A percentile compares a stretch with the other conserved stretches of the same genome.
These are phyloP conservation scores for Ceratocystis smalleyi DNA, from an alignment of 2,329 filamentous ascomycete species.

Conservation along the genomic window DNA sequence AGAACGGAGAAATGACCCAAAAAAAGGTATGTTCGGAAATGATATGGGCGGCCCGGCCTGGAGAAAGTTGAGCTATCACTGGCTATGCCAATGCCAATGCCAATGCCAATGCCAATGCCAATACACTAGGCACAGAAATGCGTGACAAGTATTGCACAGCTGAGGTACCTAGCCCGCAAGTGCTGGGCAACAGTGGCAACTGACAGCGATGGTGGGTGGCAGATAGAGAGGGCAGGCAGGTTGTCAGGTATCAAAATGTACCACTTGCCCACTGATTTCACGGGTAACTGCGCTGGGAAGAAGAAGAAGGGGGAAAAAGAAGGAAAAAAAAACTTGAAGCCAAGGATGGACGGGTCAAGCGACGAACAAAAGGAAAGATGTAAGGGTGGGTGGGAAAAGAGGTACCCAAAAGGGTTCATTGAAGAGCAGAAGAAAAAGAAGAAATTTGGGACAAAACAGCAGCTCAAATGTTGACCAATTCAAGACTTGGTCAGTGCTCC, in stretches of 20 bases:
- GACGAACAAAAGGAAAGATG: not conserved
- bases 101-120: too few relatives aligned
- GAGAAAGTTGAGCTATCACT: too few relatives aligned
- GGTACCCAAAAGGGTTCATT: not conserved
- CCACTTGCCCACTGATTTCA: not conserved
- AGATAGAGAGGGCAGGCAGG: not conserved
- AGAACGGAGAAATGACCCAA: constrained; percentile 1
- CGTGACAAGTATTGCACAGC: too few relatives aligned
- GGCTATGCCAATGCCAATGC: too few relatives aligned
- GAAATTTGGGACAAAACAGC: not conserved
- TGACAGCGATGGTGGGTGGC: not conserved
- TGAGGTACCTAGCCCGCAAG: too few relatives aligned
- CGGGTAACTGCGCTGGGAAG: not conserved
- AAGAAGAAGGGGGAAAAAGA: not conserved
- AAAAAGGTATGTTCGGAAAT: not conserved
- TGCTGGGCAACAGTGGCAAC: not conserved
- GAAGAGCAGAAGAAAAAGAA: constrained; percentile 6
- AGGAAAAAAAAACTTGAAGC: not conserved
- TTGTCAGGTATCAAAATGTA: not conserved
- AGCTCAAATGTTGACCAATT: not conserved
- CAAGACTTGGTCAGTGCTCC: not conserved
- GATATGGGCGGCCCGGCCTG: too few relatives aligned
- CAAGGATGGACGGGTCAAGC: constrained; percentile 1
- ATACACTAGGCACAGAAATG: too few relatives aligned
- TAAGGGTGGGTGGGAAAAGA: not conserved